Evolutionary conservation across 192 early-diverging fungal species (phyloP), one percentile per base, ranked within the genome.

Genomic region (Backusella macrospora): DNA sequence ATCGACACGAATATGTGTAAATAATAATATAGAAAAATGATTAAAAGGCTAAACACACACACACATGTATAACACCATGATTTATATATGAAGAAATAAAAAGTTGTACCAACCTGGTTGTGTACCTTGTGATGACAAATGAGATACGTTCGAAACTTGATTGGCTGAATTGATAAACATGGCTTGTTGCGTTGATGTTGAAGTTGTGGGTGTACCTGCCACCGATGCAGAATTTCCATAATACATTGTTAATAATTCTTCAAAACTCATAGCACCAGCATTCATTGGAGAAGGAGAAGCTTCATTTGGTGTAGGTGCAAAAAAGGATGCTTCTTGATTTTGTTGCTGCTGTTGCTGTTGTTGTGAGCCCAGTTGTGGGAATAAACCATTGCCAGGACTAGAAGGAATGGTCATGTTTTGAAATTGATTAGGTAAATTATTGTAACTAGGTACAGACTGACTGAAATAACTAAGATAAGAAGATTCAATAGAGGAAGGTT

Each of bases 191-290:
- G 52, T 59, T 21, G 52, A 59, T 43, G 42, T 43, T 43, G 45
- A 23, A 26, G 52, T 59, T 59, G 52, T 59, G 18, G 52, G 52
- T 59, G 52, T 59, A 13, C 52, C 52, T 12, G 52, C 52, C 21
- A 59, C 52, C 21, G 21, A 12, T 23, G 21, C 21, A 2, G 52
- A 26, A 47, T 68, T 68, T 21, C 43, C 67, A 65, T 76, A 72
- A 46, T 76, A 76, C 52, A 76, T 40, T 38, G 49, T 49, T 10
- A 76, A 55, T 13, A 76, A n/a, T 29, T 76, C 68, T 65, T 76
- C 75, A 52, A 76, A 76, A 34, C 68, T 71, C 55, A 76, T 47
- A 34, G 71, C 55, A 37, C 71, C 71, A 29, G 71, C 71, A 71
- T 71, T 45, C 43, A 45, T 45, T 14, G 67, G 67, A 14, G 67